Evolutionary conservation across 164 flowering plant genomes (phyloP), one percentile per base, ranked within the genome.

Genomic region (Aristolochia californica): DNA sequence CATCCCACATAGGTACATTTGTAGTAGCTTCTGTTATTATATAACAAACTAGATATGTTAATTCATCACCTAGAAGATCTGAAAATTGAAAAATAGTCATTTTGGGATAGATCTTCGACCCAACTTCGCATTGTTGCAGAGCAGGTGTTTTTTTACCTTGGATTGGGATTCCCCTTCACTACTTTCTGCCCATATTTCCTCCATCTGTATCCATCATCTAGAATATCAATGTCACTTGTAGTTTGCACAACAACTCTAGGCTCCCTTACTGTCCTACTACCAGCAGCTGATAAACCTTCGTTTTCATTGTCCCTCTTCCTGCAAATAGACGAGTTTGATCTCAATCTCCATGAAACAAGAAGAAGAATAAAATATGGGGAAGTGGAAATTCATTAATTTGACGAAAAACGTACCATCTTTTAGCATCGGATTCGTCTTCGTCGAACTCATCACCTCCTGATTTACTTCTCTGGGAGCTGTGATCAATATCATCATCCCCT

Each of bases 101-200:
- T n/a, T n/a, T n/a, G n/a, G n/a, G n/a, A n/a, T n/a, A n/a, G n/a
- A n/a, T n/a, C n/a, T n/a, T n/a, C n/a, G n/a, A n/a, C n/a, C n/a
- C n/a, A n/a, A n/a, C n/a, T n/a, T n/a, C n/a, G n/a, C n/a, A n/a
- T n/a, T n/a, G n/a, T n/a, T n/a, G n/a, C n/a, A n/a, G n/a, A n/a
- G n/a, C n/a, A n/a, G n/a, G n/a, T n/a, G n/a, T n/a, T n/a, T 34
- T 34, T 5, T 61, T 61, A 82, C 97, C 97, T 83, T 55, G 97
- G 91, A 67, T 89, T 89, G 2, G 91, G 97, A 61, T 89, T 87
- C 45, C 95, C 97, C 64, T 87, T 87, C 2, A 90, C 97, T 0
- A 90, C 93, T 79, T 90, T 90, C 75, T 90, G 95, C 5, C 97
- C 97, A 69, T 90, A 90, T 66, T 90, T 90, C 51, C 96, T 79